Base-by-base conservation (phyloP, 2,329 filamentous ascomycete species). In the Penicillium digitatum region DNA sequence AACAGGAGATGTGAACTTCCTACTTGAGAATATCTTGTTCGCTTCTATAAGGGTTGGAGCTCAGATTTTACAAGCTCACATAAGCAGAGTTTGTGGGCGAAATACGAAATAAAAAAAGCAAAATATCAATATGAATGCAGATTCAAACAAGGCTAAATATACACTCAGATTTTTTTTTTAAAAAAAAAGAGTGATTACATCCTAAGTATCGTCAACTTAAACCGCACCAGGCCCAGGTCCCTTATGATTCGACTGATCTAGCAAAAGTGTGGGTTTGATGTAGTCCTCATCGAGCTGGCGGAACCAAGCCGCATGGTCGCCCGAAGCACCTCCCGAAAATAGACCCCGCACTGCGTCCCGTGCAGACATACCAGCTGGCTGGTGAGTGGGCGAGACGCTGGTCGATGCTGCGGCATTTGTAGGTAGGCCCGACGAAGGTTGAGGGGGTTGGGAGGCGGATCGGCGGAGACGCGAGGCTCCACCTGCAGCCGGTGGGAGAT, bases 221-320 rank as follows among this genome's bases (percentile, higher is more conserved):
- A 75, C 73, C 32, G 72, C 72, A 11, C 72, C 72, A 40, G 72
- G 58, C 14, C 58, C 58, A 18, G 63, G 73, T 3, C 73, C 74
- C 58, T 75, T 75, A 56, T 75, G 71, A 35, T 73, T 72, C 26
- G 73, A 74, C 43, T 87, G 88, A 74, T 96, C 92, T 20, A 97
- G 81, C 61, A 97, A 74, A 52, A 97, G 76, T 69, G 87, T 89
- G 18, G 93, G 93, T 79, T 97, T 97, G 74, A 97, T 92, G 72
- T 91, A 96, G 57, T 92, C 90, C 73, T 99, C 94, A 71, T 99
- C 94, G 57, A 99, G 78, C 74, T 96, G 92, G 63, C 86, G 87
- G 73, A 99, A 95, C 76, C 95, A 84, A 43, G 88, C 90, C 10
- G 89, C 88, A 42, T 95, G 91, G 71, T 99, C 94, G 48, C 95